A percentile compares a stretch with the other conserved stretches of the same genome.
phyloP scores from a whole-genome alignment of 1,284 basidiomycete genomes.

The Stygiomarasmius scandens region DNA sequence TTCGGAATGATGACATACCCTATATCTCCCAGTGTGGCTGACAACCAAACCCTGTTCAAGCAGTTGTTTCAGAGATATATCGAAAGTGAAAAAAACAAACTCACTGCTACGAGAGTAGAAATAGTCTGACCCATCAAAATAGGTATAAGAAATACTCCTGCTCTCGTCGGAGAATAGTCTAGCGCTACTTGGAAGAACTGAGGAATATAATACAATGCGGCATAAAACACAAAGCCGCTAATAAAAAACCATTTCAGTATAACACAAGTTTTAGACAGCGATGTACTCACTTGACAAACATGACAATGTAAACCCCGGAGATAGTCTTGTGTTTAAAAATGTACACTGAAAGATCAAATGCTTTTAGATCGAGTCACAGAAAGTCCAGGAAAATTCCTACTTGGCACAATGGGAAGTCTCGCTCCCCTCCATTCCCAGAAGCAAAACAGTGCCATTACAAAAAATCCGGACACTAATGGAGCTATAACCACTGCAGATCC shows the following conservation, averaged over 20 bases:
- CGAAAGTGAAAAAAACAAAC: constrained; percentile 22
- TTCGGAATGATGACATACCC: constrained; percentile 36
- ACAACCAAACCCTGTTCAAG: constrained; percentile 58
- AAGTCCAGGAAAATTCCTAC: too few species aligned
- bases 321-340: constrained; percentile 76
- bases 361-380: too few species aligned
- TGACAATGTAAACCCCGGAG: constrained; percentile 65
- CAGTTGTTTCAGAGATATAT: background rate
- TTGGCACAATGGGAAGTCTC: constrained; percentile 61
- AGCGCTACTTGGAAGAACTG: constrained; percentile 77
- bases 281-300: constrained; percentile 63
- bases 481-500: constrained; percentile 63
- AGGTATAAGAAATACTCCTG: constrained; percentile 66
- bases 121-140: constrained; percentile 65
- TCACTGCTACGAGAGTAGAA: constrained; percentile 53
- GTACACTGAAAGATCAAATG: constrained; percentile 63
- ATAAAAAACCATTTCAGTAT: background rate
- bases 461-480: constrained; percentile 58
- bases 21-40: constrained; percentile 67
- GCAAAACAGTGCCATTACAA: constrained; percentile 62
- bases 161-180: constrained; percentile 61
- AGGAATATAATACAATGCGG: constrained; percentile 66
- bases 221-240: constrained; percentile 63
- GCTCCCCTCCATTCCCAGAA: constrained; percentile 76
- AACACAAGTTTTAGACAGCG: background rate